Conservation (phyloP, 345 rosid genomes). For the Gossypioides kirkii region DNA sequence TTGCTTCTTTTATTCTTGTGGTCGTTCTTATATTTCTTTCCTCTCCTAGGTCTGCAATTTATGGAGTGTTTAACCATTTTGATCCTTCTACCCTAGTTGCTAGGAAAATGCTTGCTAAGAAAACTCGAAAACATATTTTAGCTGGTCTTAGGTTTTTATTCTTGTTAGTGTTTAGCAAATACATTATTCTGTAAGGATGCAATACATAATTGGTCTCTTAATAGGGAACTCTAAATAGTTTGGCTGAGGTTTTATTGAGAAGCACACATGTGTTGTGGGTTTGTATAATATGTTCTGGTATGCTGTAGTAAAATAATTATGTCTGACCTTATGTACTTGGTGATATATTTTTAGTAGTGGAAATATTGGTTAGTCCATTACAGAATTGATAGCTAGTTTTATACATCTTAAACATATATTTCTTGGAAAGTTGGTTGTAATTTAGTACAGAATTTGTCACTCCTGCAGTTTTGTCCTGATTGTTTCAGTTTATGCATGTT, state of each 20-base stretch:
- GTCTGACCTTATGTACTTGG: background rate
- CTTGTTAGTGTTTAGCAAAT: background rate
- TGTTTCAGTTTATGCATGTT: background rate
- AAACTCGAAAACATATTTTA: background rate
- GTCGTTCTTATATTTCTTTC: background rate
- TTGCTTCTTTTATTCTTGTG: background rate
- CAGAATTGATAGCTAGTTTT: background rate
- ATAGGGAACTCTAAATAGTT: background rate
- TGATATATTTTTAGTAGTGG: background rate
- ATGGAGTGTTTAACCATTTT: background rate
- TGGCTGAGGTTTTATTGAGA: background rate
- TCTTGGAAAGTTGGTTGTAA: background rate
- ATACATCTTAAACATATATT: background rate
- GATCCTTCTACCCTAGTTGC: background rate
- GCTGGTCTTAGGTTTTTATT: background rate
- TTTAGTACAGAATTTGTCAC: background rate
- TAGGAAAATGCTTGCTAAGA: background rate
- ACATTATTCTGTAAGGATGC: background rate
- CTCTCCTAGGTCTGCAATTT: background rate
- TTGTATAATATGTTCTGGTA: background rate
- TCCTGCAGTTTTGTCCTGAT: background rate
- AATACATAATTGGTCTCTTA: background rate
- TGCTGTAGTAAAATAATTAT: background rate
- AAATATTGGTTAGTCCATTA: background rate
- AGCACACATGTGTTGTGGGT: background rate